phyloP scores from a whole-genome alignment of 495 filamentous ascomycete genomes.

The Tricharina praecox region DNA sequence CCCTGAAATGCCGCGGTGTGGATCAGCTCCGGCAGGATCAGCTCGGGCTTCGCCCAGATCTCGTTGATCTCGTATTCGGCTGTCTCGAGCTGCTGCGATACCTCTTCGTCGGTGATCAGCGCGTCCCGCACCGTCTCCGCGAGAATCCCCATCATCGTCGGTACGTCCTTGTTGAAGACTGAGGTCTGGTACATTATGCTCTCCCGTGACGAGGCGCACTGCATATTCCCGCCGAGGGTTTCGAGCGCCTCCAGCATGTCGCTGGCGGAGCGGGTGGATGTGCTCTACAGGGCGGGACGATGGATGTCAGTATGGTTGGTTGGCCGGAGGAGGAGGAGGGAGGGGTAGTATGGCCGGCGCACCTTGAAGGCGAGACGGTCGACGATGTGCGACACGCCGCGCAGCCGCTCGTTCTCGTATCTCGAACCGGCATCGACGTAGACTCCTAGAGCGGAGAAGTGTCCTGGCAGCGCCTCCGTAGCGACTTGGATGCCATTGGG shows the following conservation, averaged over 20 bases:
- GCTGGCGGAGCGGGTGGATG: slow-evolving; percentile 51
- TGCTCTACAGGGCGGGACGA: slow-evolving; percentile 36
- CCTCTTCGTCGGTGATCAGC: slow-evolving; percentile 75
- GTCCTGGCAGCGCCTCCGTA: slow-evolving; percentile 85
- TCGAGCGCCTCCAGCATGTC: slow-evolving; percentile 77
- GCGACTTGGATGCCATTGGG: slow-evolving; percentile 90
- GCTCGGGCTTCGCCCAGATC: slow-evolving; percentile 93
- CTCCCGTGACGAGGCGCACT: slow-evolving; percentile 88
- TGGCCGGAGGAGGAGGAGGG: not conserved
- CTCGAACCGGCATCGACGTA: slow-evolving; percentile 94
- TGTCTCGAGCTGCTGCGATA: slow-evolving; percentile 68
- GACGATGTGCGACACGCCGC: slow-evolving; percentile 89
- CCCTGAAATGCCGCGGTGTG: slow-evolving; percentile 89
- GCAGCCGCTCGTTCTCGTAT: slow-evolving; percentile 71
- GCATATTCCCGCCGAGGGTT: slow-evolving; percentile 79
- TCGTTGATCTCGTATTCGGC: slow-evolving; percentile 91
- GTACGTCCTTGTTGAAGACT: slow-evolving; percentile 87
- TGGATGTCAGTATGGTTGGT: not conserved
- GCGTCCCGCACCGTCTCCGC: slow-evolving; percentile 91
- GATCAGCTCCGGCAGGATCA: slow-evolving; percentile 87
- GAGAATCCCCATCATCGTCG: slow-evolving; percentile 63
- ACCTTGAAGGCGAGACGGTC: slow-evolving; percentile 85
- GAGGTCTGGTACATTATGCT: slow-evolving; percentile 98
- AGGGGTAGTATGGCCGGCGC: no score
- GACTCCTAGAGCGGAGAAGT: slow-evolving; percentile 88